Base-by-base conservation (phyloP, 495 filamentous ascomycete species). In the Astrothelium macrocarpum region DNA sequence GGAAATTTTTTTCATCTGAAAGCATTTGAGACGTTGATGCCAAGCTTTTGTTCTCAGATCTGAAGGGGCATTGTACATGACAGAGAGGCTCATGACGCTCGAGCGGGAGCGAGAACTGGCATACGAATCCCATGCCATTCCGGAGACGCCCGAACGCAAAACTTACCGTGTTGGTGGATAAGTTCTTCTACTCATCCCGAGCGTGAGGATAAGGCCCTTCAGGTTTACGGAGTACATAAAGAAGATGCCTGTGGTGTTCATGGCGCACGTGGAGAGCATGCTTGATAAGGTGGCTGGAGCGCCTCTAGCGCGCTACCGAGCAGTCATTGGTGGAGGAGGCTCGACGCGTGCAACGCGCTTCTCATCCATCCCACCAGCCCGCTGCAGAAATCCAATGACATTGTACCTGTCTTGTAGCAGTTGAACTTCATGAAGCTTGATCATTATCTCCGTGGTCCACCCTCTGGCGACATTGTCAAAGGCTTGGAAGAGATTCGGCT, bases 401-500 rank as follows among this genome's bases (percentile, higher is more conserved):
- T 12, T 20, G 12, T 3, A n/a, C 36, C 16, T 49, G 9, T 11
- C 3, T 11, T 16, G 20, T 25, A 29, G 29, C 29, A 5, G 25
- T 28, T 56, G 49, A 25, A 56, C 49, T 56, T 56, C 67, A 91
- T 31, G 87, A 90, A 66, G 77, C 49, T 56, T 20, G 49, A 73
- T 49, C 70, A 90, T 1, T 73, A 91, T 28, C 82, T 87, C 62
- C 87, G 89, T 61, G 90, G 90, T 0, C 89, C 89, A 14, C 86
- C 86, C 11, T 77, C 80, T 71, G 87, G 85, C 39, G 84, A 93
- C 69, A 71, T 88, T 4, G 70, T 76, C 1, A 80, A 83, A 53
- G 87, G 85, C 2, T 80, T 96, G 36, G 81, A 89, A 65, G 87
- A 88, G 67, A 77, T 91, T 69, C 84, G 90, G 63, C 83, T 88